Evolutionary conservation across 2,329 filamentous ascomycete genomes (phyloP).

Genomic region (Coniochaeta prunicola): DNA sequence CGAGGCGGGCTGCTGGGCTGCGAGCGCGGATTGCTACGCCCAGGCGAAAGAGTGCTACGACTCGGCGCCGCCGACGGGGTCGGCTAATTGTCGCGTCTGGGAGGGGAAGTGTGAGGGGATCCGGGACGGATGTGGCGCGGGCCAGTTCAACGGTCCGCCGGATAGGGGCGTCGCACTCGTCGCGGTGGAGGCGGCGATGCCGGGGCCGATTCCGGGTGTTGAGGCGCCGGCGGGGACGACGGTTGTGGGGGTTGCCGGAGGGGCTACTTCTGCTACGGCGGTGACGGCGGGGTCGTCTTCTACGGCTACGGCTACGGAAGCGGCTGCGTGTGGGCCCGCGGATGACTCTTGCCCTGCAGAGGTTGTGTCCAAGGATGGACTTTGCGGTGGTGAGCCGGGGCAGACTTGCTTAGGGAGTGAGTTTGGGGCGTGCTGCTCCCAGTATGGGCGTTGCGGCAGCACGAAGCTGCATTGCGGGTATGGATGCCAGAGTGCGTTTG

Average conservation of each 20-base stretch:
- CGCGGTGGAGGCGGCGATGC: slow-evolving; percentile 17
- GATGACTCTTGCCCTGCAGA: background rate
- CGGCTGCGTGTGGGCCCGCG: background rate
- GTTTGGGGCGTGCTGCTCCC: slow-evolving; percentile 36
- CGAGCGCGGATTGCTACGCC: slow-evolving; percentile 46
- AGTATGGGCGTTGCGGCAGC: slow-evolving; percentile 28
- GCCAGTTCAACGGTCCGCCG: slow-evolving; percentile 40
- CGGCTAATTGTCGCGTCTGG: slow-evolving; percentile 53
- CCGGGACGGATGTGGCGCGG: slow-evolving; percentile 32
- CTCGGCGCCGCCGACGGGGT: slow-evolving; percentile 50
- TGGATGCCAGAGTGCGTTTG: slow-evolving; percentile 22
- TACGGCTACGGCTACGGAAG: background rate
- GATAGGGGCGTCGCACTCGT: slow-evolving; percentile 24
- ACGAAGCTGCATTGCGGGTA: slow-evolving; percentile 26
- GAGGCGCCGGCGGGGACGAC: background rate
- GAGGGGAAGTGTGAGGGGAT: slow-evolving; percentile 51
- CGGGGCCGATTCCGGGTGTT: slow-evolving; percentile 26
- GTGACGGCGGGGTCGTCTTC: background rate
- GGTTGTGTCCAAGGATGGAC: slow-evolving; percentile 26
- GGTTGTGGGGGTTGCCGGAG: background rate
- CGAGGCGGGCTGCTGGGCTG: slow-evolving; percentile 53
- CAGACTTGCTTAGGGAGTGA: slow-evolving; percentile 33
- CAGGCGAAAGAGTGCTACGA: slow-evolving; percentile 55
- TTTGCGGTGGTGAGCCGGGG: slow-evolving; percentile 29
- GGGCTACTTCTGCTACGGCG: background rate